Percentiles rank a stretch among this genome's conserved stretches.
These are phyloP conservation scores for Ceratopteris richardii DNA, from an alignment of 75 land plant species.

Conservation along the genomic window DNA sequence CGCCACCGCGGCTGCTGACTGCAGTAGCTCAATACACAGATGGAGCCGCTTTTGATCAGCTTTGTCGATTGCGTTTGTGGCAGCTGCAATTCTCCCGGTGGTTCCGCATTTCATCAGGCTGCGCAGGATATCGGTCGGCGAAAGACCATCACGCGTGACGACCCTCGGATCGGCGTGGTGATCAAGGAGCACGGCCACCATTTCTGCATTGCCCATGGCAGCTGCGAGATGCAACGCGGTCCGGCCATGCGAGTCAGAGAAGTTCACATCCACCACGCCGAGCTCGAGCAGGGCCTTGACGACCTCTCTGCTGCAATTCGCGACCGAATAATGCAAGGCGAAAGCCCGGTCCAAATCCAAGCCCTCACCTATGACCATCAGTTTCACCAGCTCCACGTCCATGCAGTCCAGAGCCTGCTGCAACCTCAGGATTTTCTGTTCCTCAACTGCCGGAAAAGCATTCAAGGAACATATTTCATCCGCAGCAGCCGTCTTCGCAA, in stretches of 20 bases:
- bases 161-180: conserved; percentile 89
- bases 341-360: conserved; percentile 83
- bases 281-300: conserved; percentile 85
- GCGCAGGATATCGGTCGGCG: conserved; percentile 66
- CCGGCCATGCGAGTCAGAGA: conserved; percentile 48
- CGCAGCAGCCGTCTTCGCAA: too few relatives aligned
- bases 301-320: conserved; percentile 83
- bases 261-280: conserved; percentile 86
- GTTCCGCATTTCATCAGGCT: conserved; percentile 14
- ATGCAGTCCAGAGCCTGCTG: conserved; percentile 85
- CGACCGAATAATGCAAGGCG: conserved; percentile 83
- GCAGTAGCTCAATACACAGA: conserved; percentile 82
- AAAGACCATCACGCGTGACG: conserved; percentile 57
- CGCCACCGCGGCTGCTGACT: conserved; percentile 69
- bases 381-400: conserved; percentile 91
- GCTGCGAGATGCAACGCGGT: conserved; percentile 86
- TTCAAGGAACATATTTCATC: too few relatives aligned
- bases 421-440: conserved; percentile 77
- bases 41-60: conserved; percentile 90
- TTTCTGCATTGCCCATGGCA: conserved; percentile 73
- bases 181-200: conserved; percentile 90
- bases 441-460: too few relatives aligned
- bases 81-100: conserved; percentile 22
- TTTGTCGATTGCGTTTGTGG: conserved; percentile 44
- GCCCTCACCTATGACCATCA: conserved; percentile 98